Base-by-base conservation (phyloP, 768 basidiomycete species). In the Lentinula raphanica region DNA sequence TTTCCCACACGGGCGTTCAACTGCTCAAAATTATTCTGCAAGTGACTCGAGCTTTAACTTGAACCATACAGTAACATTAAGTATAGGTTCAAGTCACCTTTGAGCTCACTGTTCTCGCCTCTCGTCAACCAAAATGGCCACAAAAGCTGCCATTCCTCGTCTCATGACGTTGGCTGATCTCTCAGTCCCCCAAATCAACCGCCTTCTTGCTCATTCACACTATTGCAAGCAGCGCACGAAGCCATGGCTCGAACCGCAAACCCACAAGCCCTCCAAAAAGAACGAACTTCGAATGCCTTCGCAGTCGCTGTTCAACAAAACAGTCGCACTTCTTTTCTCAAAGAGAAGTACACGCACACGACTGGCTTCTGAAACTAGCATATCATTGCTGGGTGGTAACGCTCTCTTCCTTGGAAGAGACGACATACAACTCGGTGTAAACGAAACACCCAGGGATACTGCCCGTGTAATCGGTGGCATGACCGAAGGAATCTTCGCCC, bases 401-500 rank as follows among this genome's bases (percentile, higher is more conserved):
- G 86, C 96, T 0, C 79, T 98, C 64, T 99, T 98, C 71, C 77
- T 98, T 7, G 94, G 95, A 2, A 74, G 73, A 48, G 87, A 89
- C 2, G 97, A 98, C 68, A 95, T 98, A 55, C 97, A 99, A 65
- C 78, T 99, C 21, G 96, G 96, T 48, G 94, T 98, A 42, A 99
- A 97, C 71, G 97, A 99, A 79, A 83, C 78, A 28, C 69, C 84
- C 3, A 76, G 90, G 39, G 97, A 99, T 74, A 85, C 90, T 0
- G 88, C 92, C 12, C 80, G 87, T 25, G 92, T 99, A 9, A 84
- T 98, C 60, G 89, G 92, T 2, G 90, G 92, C 3, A 97, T 98
- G 95, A 91, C 88, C 58, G 87, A 98, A 71, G 97, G 95, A 13
- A 92, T 98, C 56, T 96, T 98, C 75, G 96, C 97, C 25, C 88